Percentiles rank a stretch among this genome's conserved stretches.
Conservation (phyloP, 2,329 filamentous ascomycete species). For the Orbilia brochopaga region DNA sequence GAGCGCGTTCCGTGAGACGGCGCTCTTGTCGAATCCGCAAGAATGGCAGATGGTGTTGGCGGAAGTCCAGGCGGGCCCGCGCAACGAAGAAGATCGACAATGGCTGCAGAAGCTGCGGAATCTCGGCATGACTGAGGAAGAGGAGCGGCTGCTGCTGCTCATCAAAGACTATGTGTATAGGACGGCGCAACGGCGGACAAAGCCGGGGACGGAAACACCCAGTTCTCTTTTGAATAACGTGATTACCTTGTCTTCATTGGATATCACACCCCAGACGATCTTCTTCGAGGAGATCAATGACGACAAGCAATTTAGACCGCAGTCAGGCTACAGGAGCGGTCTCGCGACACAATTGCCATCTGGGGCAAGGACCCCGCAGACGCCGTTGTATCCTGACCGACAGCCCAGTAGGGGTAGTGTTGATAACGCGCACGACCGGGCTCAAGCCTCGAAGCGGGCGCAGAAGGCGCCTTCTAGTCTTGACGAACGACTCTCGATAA, state of each 20-base stretch:
- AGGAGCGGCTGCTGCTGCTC: conserved; percentile 86
- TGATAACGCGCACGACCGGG: conserved; percentile 10
- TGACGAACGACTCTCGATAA: conserved; percentile 38
- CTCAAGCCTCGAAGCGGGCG: conserved; percentile 17
- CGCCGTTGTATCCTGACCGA: conserved; percentile 25
- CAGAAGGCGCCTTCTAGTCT: conserved; percentile 37
- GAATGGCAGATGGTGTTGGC: conserved; percentile 44
- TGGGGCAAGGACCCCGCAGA: conserved; percentile 25
- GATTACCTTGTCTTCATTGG: conserved; percentile 74
- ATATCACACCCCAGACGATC: conserved; percentile 83
- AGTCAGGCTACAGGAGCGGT: conserved; percentile 46
- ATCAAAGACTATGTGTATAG: conserved; percentile 92
- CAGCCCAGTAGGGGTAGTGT: conserved; percentile 15
- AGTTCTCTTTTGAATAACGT: conserved; percentile 69
- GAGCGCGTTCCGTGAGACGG: conserved; percentile 25
- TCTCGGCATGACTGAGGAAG: conserved; percentile 78
- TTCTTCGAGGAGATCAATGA: conserved; percentile 80
- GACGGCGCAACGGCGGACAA: conserved; percentile 69
- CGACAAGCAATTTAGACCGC: conserved; percentile 59
- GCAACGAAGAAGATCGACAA: conserved; percentile 69
- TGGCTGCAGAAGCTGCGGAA: conserved; percentile 87
- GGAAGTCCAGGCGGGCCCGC: conserved; percentile 27
- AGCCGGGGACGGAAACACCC: conserved; percentile 61
- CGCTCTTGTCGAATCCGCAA: conserved; percentile 27
- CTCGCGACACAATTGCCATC: conserved; percentile 27